Percentiles rank a stretch among this genome's conserved stretches.
phyloP scores from a whole-genome alignment of 108 stramenopile species.

The Seminavis robusta region DNA sequence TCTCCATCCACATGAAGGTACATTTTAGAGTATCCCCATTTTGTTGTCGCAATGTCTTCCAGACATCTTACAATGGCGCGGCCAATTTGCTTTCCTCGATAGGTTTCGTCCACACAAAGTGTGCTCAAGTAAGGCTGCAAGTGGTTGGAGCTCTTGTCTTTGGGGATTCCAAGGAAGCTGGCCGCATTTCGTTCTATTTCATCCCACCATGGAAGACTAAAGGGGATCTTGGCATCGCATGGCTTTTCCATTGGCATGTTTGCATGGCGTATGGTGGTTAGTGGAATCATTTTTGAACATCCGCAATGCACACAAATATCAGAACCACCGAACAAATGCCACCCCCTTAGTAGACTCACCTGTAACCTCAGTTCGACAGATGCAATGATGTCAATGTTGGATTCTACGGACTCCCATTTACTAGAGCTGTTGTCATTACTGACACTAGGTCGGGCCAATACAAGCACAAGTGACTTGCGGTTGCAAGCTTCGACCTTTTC shows the following conservation, averaged over 20 bases:
- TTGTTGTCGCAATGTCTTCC: slow-evolving; percentile 61
- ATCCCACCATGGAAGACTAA: slow-evolving; percentile 80
- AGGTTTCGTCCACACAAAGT: slow-evolving; percentile 65
- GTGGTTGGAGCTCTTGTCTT: slow-evolving; percentile 21
- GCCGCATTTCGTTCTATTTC: slow-evolving; percentile 57
- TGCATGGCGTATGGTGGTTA: too few relatives aligned
- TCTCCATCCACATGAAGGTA: slow-evolving; percentile 80
- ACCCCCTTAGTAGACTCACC: slow-evolving; percentile 6
- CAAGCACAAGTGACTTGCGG: slow-evolving; percentile 61
- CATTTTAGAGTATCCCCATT: slow-evolving; percentile 65
- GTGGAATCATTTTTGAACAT: background rate
- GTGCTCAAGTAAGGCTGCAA: slow-evolving; percentile 82
- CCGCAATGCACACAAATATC: background rate
- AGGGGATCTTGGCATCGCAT: slow-evolving; percentile 85
- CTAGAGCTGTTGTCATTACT: too few relatives aligned
- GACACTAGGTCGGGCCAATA: slow-evolving; percentile 29
- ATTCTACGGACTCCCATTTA: too few relatives aligned
- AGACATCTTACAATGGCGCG: slow-evolving; percentile 66
- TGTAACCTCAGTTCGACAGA: slow-evolving; percentile 77
- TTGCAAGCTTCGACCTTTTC: slow-evolving; percentile 28
- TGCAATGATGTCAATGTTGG: slow-evolving; percentile 58
- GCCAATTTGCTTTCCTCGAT: slow-evolving; percentile 62
- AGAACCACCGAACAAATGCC: too few relatives aligned
- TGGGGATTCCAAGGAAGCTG: slow-evolving; percentile 45
- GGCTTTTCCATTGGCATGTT: too few relatives aligned